A percentile compares a stretch with the other conserved stretches of the same genome.
These are phyloP conservation scores for Helianthus annuus DNA, from an alignment of 129 eudicot species.

Conservation along the genomic window HanXRQr2.0-SUNRISE NC_035437.2:139193178-139193677, in stretches of 20 bases:
- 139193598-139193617: no score
- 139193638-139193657: no score
- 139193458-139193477: conserved; percentile 22
- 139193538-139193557: no score
- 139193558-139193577: no score
- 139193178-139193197: conserved; percentile 19
- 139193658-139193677: no score
- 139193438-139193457: conserved; percentile 21
- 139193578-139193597: no score
- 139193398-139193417: conserved; percentile 12
- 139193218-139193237: conserved; percentile 25
- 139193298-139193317: conserved; percentile 2
- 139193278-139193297: conserved; percentile 25
- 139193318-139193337: conserved; percentile 28
- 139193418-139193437: conserved; percentile 3
- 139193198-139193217: conserved; percentile 19
- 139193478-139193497: conserved; percentile 8
- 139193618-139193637: no score
- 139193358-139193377: conserved; percentile 6
- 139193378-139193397: conserved; percentile 18
- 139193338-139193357: conserved; percentile 19
- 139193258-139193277: conserved; percentile 21
- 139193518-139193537: no score
- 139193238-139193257: conserved; percentile 16
- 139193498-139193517: no score